Conservation (phyloP, 371 early-diverging fungal genomes). For the Mucor racemosus region DNA sequence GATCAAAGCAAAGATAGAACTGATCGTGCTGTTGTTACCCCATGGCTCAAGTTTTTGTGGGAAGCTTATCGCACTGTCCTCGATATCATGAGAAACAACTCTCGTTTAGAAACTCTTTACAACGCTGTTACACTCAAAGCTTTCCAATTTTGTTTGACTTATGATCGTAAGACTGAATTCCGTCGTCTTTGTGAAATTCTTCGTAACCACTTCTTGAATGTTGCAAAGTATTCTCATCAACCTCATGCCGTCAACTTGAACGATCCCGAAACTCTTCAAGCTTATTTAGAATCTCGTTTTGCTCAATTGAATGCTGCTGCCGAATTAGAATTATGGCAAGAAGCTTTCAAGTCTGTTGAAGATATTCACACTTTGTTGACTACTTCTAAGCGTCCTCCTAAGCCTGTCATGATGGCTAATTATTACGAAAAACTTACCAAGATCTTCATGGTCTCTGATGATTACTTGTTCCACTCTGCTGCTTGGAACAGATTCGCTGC, state of each 20-base stretch:
- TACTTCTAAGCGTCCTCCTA: conserved; percentile 90
- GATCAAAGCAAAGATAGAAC: conserved; percentile 95
- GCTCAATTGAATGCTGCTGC: conserved; percentile 93
- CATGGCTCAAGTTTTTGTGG: conserved; percentile 98
- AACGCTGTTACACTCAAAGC: conserved; percentile 91
- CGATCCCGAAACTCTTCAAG: conserved; percentile 95
- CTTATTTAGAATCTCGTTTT: conserved; percentile 95
- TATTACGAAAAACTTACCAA: conserved; percentile 97
- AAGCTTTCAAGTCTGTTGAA: conserved; percentile 96
- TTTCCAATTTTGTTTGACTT: conserved; percentile 94
- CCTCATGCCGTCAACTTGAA: conserved; percentile 91
- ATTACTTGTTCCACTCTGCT: conserved; percentile 97
- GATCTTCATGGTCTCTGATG: conserved; percentile 94
- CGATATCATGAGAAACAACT: conserved; percentile 96
- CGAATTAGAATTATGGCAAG: conserved; percentile 98
- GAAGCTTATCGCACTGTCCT: conserved; percentile 96
- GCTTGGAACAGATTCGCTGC: conserved; percentile 94
- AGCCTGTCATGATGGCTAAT: conserved; percentile 93
- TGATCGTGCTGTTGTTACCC: conserved; percentile 96
- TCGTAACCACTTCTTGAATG: conserved; percentile 90
- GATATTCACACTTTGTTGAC: conserved; percentile 94
- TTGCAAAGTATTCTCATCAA: conserved; percentile 93
- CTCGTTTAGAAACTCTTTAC: conserved; percentile 92
- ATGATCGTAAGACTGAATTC: conserved; percentile 97
- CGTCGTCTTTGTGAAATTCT: conserved; percentile 96